A percentile compares a stretch with the other conserved stretches of the same genome.
Evolutionary conservation across 2,329 filamentous ascomycete species (phyloP).

Genomic region (Xylaria sp.): DNA sequence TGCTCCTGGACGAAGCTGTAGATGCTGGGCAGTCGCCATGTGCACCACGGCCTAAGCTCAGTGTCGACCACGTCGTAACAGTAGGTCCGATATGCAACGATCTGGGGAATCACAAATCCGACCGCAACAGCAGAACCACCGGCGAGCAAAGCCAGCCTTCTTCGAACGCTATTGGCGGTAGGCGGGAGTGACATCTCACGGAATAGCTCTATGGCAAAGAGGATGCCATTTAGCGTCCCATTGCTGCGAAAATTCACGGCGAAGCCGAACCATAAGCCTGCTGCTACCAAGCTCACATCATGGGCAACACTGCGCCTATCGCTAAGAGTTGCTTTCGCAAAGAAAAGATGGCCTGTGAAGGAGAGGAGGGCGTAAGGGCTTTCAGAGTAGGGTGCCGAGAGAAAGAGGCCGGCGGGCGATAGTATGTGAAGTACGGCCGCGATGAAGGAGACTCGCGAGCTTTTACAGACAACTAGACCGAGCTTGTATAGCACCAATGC

Average conservation of each 20-base stretch:
- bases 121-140: conserved; percentile 75
- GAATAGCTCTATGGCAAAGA: conserved; percentile 69
- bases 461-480: conserved; percentile 65
- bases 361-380: conserved; percentile 81
- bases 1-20: conserved; percentile 88
- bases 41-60: conserved; percentile 77
- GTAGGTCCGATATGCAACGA: conserved; percentile 77
- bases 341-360: conserved; percentile 77
- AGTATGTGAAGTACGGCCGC: conserved; percentile 81
- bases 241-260: conserved; percentile 85
- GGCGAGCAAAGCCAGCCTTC: conserved; percentile 68
- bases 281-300: conserved; percentile 66
- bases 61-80: conserved; percentile 59
- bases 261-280: conserved; percentile 76
- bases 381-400: conserved; percentile 88
- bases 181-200: conserved; percentile 54
- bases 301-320: conserved; percentile 47
- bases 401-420: conserved; percentile 88
- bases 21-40: conserved; percentile 79
- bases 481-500: conserved; percentile 78
- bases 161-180: conserved; percentile 57
- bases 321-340: conserved; percentile 63
- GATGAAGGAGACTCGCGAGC: conserved; percentile 70
- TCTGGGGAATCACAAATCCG: conserved; percentile 79
- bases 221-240: conserved; percentile 81